Percentiles rank a stretch among this genome's conserved stretches.
These are phyloP conservation scores for Claviceps pazoutovae DNA, from an alignment of 2,329 filamentous ascomycete species.

Conservation along the genomic window DNA sequence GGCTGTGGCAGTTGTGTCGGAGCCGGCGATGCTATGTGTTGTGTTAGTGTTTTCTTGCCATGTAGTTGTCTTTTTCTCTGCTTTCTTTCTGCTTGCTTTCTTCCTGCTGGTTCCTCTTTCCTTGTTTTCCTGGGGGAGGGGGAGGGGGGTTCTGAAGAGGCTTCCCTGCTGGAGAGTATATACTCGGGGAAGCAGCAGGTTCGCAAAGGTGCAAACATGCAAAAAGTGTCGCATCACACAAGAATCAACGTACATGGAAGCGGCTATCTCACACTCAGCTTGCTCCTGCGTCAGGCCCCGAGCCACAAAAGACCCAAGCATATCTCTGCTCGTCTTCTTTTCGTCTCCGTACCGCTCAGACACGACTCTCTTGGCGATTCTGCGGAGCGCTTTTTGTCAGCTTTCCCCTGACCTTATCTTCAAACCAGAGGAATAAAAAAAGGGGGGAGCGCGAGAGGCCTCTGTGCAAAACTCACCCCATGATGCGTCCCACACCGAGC, in stretches of 20 bases:
- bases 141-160: too few species aligned
- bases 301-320: slow-evolving; percentile 32
- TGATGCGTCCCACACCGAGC: slow-evolving; percentile 25
- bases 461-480: slow-evolving; percentile 25
- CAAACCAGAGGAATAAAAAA: not conserved
- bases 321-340: slow-evolving; percentile 31
- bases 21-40: slow-evolving; percentile 23
- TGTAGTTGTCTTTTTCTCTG: not conserved
- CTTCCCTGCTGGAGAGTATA: too few species aligned
- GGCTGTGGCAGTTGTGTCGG: slow-evolving; percentile 41
- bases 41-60: not conserved
- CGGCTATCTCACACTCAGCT: slow-evolving; percentile 29
- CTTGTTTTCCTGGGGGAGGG: not conserved
- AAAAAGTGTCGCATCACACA: too few species aligned
- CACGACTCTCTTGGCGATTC: slow-evolving; percentile 30
- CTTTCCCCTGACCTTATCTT: too few species aligned
- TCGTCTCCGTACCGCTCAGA: slow-evolving; percentile 30
- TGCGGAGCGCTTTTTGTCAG: not conserved
- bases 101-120: not conserved
- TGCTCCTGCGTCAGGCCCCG: slow-evolving; percentile 25
- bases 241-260: slow-evolving; percentile 18
- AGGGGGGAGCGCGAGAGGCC: not conserved
- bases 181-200: too few species aligned
- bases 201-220: too few species aligned
- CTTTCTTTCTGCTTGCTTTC: not conserved